Evolutionary conservation across 306 rosid species (phyloP), one percentile per base, ranked within the genome.

Genomic region (Acacia acuminata): DNA sequence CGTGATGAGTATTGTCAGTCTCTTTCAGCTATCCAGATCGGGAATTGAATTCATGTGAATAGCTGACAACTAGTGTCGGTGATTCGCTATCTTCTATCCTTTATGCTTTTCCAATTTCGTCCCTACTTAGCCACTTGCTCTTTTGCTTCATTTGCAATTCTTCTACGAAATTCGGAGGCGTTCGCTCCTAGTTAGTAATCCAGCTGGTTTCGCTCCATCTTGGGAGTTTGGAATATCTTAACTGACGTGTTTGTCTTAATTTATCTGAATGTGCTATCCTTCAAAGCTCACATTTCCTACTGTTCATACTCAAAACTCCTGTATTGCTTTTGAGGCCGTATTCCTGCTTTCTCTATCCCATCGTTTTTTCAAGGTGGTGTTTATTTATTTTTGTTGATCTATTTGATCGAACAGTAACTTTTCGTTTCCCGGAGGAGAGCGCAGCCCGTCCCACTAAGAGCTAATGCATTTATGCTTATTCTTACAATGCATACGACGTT

Each of bases 1-100:
- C 56, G 51, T 44, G 50, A 71, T 70, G 82, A 79, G 77, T 86
- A 42, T 63, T 68, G 44, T 65, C 70, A 51, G 78, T 75, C 76
- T 24, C 76, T 75, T 75, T 75, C 75, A 64, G 27, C 5, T 15
- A 22, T 4, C 38, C 32, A 8, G 34, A 22, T 65, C n/a, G 58
- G 56, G 76, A 6, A 22, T 72, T 24, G 3, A 47, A 58, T 20
- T 63, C 73, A 32, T 44, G 27, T 77, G 56, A 45, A 71, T 51
- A 73, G 85, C 43, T 83, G 36, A 24, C 64, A 65, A 43, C 81
- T 79, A 36, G 79, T 76, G 77, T 86, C 84, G 85, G 83, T 82
- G 85, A 64, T 24, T 69, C 82, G 10, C 75, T 77, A 58, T 77
- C 43, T 24, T 34, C 68, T 43, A 24, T 50, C 20, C 45, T 61